Evolutionary conservation across 106 monocot genomes (phyloP).

Genomic region (Cymbidium sinense): DNA sequence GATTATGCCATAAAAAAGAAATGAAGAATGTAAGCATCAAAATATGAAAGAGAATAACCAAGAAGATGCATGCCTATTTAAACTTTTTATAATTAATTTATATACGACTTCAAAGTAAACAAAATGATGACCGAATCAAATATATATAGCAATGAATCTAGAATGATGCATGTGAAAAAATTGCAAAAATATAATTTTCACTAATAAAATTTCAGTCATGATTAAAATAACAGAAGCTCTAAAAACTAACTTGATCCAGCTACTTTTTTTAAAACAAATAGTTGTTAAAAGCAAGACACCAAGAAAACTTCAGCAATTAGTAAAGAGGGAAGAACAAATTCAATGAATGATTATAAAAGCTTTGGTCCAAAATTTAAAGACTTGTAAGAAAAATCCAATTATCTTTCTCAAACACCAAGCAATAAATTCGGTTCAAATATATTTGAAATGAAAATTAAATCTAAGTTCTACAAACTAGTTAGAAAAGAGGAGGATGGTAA

Average conservation of each 20-base stretch:
- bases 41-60: not conserved
- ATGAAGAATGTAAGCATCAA: not conserved
- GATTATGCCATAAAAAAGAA: not conserved
- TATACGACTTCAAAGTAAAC: not conserved
- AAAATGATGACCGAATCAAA: not conserved
- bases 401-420: too few relatives aligned
- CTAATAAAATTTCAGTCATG: not conserved
- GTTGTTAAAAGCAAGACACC: not conserved
- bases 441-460: too few relatives aligned
- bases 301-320: not conserved
- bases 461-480: too few relatives aligned
- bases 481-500: too few relatives aligned
- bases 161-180: not conserved
- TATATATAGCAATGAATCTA: not conserved
- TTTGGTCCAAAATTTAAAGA: not conserved
- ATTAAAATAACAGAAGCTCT: conserved; percentile 1
- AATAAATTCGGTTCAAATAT: too few relatives aligned
- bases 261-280: not conserved
- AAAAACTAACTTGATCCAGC: not conserved
- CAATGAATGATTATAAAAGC: not conserved
- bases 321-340: not conserved
- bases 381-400: too few relatives aligned
- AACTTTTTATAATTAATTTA: not conserved
- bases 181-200: too few relatives aligned
- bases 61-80: not conserved